Conservation (phyloP, 257 asterid species). For the Nicotiana sylvestris region DNA sequence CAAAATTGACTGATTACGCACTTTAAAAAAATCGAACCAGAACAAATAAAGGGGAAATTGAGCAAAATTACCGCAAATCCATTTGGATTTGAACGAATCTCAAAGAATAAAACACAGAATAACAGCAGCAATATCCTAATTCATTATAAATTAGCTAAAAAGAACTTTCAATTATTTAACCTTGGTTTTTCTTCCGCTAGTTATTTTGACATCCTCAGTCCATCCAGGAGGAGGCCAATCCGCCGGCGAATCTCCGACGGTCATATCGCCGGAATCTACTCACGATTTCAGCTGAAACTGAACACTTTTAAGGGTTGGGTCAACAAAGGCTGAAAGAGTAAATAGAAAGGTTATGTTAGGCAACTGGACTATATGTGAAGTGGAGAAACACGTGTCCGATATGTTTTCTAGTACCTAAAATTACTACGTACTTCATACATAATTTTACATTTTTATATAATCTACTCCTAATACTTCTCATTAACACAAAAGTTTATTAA, state of each 20-base stretch:
- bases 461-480: not conserved
- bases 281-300: slow-evolving; percentile 16
- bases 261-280: slow-evolving; percentile 37
- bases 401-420: not conserved
- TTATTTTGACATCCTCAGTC: slow-evolving; percentile 37
- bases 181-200: slow-evolving; percentile 50
- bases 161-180: slow-evolving; percentile 18
- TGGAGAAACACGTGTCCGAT: not conserved
- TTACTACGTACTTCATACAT: not conserved
- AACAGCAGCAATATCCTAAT: not conserved
- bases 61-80: not conserved
- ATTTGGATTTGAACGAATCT: not conserved
- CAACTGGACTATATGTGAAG: not conserved
- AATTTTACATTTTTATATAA: too few species aligned
- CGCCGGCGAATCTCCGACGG: slow-evolving; percentile 31
- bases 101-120: not conserved
- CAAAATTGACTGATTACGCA: not conserved
- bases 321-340: not conserved
- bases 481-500: too few species aligned
- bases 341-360: not conserved
- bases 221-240: slow-evolving; percentile 62
- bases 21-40: not conserved
- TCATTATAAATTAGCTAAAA: not conserved
- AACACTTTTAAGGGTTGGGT: not conserved
- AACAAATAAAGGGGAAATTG: not conserved